These are phyloP conservation scores for Acanthamoeba castellanii DNA, from an alignment of 208 protist genomes.

Conservation along the genomic window DNA sequence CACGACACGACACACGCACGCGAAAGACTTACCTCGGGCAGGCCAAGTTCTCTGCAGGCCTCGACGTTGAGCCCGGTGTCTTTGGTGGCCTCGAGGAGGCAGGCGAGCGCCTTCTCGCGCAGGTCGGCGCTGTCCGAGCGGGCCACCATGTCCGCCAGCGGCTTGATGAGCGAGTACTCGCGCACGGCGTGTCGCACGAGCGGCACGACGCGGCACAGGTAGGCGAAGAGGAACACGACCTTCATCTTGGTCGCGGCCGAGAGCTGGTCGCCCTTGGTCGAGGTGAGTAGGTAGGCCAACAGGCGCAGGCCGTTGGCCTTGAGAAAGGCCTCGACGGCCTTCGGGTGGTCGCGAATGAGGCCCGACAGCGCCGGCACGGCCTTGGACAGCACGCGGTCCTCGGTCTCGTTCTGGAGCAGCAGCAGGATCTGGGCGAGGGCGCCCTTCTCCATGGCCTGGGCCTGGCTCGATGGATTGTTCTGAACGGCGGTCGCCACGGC, in stretches of 20 bases:
- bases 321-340: slow-evolving; percentile 52
- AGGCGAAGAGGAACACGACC: slow-evolving; percentile 39
- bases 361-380: slow-evolving; percentile 35
- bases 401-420: slow-evolving; percentile 37
- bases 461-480: slow-evolving; percentile 42
- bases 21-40: slow-evolving; percentile 6
- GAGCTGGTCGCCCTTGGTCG: slow-evolving; percentile 12
- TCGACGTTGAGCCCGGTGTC: slow-evolving; percentile 28
- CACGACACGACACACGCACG: background rate
- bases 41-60: background rate
- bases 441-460: slow-evolving; percentile 12
- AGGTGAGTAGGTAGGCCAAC: slow-evolving; percentile 25
- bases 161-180: slow-evolving; percentile 37
- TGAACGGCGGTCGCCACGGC: background rate
- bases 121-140: background rate
- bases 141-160: slow-evolving; percentile 7
- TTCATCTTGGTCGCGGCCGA: slow-evolving; percentile 4
- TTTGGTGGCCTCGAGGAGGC: slow-evolving; percentile 33
- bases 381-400: slow-evolving; percentile 44
- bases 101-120: background rate
- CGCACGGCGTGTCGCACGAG: slow-evolving; percentile 51
- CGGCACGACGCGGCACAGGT: slow-evolving; percentile 51
- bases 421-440: slow-evolving; percentile 21
- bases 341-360: slow-evolving; percentile 28
- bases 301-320: slow-evolving; percentile 54